Evolutionary conservation across 75 land plant species (phyloP), one percentile per base, ranked within the genome.

Genomic region (Gnetum montanum): DNA sequence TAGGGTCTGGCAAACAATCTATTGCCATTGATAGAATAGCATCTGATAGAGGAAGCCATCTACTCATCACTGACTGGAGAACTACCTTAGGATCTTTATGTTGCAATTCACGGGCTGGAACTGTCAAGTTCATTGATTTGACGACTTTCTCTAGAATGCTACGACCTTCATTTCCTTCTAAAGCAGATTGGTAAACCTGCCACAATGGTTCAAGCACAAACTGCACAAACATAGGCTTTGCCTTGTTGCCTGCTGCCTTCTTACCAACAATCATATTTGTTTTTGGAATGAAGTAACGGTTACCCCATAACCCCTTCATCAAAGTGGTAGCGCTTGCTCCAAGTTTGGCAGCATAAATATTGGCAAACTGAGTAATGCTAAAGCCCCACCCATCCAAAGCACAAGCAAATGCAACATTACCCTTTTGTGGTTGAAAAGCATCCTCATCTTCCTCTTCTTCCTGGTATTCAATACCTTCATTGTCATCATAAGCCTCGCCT

Each of bases 311-410:
- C 0, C 76, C 80, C 60, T 77, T 88, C 60, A 49, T 57, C 70
- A 92, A 31, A 10, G 81, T 75, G 26, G 43, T 50, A 2, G 54
- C 53, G 47, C 81, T 86, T n/a, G 80, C 88, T n/a, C 88, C 92
- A 29, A 83, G 75, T 55, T 84, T 92, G 3, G 81, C 59, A 41
- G 79, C 81, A 60, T 77, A 84, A 26, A 88, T 57, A 38, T 82
- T 71, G 4, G 90, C 95, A 75, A 92, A 92, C 33, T 84, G 72
- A n/a, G 35, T 26, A 20, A 84, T 74, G 0, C 79, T 45, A 63
- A 92, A 92, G 3, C 82, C 97, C 82, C 90, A 92, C 10, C 97
- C 97, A 70, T 92, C 95, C 47, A 81, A 54, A 5, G 86, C 97
- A 64, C 95, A 85, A 1, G 73, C 74, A 62, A 92, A 92, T 2